Evolutionary conservation across 148 eudicot species (phyloP), one percentile per base, ranked within the genome.

Genomic region (Fagopyrum esculentum): DNA sequence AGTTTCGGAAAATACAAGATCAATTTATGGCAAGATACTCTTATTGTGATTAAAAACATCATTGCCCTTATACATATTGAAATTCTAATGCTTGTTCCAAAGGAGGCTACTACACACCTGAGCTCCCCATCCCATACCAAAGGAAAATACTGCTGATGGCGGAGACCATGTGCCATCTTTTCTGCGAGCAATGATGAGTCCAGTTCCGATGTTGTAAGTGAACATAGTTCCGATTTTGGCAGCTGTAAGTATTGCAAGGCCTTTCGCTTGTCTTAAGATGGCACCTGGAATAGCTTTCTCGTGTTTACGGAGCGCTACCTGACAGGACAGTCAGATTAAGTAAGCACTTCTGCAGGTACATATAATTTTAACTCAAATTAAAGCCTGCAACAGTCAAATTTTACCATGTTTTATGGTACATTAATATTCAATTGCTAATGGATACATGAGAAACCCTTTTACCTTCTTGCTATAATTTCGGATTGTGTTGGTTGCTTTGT

Each of bases 91-190:
- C 26, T 22, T 22, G 26, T 60, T 60, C 66, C 0, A 56, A 35
- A 35, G 40, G 40, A 35, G 26, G 26, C 40, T 35, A 35, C 40
- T 35, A 35, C 40, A 35, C 49, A 85, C 91, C 87, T 90, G 94
- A 74, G 91, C 90, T 61, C 94, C 94, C 94, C 90, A 90, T 26
- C 94, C 89, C 6, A 82, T 77, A 70, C 94, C 91, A 78, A 88
- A 78, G 64, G 91, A 83, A 75, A 87, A 83, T 73, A 90, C 78
- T 47, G 94, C 89, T 60, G 90, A 88, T 9, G 91, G 94, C 0
- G 89, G 88, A 81, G 90, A 90, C 95, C 90, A 90, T 9, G 91
- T 82, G 45, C 90, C 90, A 82, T 90, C 91, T 71, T 86, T 85
- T 78, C 87, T 75, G 57, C 86, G 88, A 72, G 89, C 88, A 78